Base-by-base conservation (phyloP, 1,284 basidiomycete genomes). In the Cryptococcus sp. region DNA sequence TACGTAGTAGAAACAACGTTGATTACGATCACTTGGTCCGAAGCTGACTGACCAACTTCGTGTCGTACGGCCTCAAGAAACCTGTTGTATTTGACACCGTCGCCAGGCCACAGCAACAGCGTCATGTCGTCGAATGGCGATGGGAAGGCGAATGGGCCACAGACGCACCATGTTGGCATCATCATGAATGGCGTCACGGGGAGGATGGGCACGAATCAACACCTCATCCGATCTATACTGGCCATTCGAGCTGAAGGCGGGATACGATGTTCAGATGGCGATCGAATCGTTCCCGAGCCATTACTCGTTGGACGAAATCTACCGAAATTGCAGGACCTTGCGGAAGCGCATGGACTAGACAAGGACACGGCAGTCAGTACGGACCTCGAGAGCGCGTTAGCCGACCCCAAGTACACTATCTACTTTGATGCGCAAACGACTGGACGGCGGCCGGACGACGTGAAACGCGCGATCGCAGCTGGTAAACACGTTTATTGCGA, bases 341-440 rank as follows among this genome's bases (percentile, higher is more conserved):
- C 63, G n/a, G 48, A 39, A 19, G 44, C 57, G 6, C 40, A 59
- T 46, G 60, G 60, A 22, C 52, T 64, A 25, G 63, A 64, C 26
- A 34, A 37, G 22, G 38, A 17, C 19, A 34, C 43, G 19, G 44
- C 48, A n/a, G 23, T 25, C 10, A 55, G 46, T 3, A 57, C 55
- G 25, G 63, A 64, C 41, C 51, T 62, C 13, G 63, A 64, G 5
- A 20, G 50, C 6, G 57, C 61, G 16, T 51, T 64, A 4, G 55
- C 60, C 37, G 54, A 64, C 25, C 48, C 60, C 29, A 13, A 4
- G 29, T 25, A 57, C 25, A 50, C 50, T 50, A 38, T 43, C 5
- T 64, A 64, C 52, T 64, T 64, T 47, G 63, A 64, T 41, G 63
- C 63, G 11, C 63, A 64, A 39, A 64, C 63, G 13, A 64, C 63